Evolutionary conservation across 2,329 filamentous ascomycete genomes (phyloP), one percentile per base, ranked within the genome.

Genomic region (Neospermospora avenae): DNA sequence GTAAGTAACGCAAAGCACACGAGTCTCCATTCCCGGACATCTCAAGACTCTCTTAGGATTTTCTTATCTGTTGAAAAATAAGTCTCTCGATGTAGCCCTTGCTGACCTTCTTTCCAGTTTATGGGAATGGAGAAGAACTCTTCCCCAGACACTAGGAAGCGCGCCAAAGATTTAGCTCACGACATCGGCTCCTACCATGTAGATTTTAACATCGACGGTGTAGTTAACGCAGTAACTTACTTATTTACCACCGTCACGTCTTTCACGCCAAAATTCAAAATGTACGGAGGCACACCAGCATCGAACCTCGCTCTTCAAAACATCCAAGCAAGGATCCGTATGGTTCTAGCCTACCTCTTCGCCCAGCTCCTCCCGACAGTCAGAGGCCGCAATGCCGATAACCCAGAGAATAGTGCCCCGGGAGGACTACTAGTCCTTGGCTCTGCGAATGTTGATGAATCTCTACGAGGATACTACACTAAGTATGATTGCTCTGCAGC

Each of bases 161-260:
- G 90, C 28, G 87, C 90, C 1, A 82, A 82, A 68, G 78, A 81
- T 0, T 78, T 93, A 0, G 72, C 81, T 4, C 69, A 77, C 3
- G 79, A 77, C 4, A 91, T 93, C 55, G 90, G 89, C 3, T 79
- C 83, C 16, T 86, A 91, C 68, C 91, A 95, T 70, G 79, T 84
- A 3, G 83, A 93, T 69, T 77, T 91, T 46, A 84, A 91, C n/a
- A 64, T 67, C 18, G 67, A 69, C 42, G 44, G 35, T 5, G 59
- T 65, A 3, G 53, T 57, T 24, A 41, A 61, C n/a, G 62, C 61
- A 11, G 54, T 58, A 16, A 56, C 44, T n/a, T 79, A 79, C 45
- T 74, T 91, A 0, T 78, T 91, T 57, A 78, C 80, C 0, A 72
- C 78, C 2, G 80, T 84, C 0, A 83, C 85, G 1, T 77, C 77